Base-by-base conservation (phyloP, 1,284 basidiomycete genomes). In the Ceratobasidium sp. region DNA sequence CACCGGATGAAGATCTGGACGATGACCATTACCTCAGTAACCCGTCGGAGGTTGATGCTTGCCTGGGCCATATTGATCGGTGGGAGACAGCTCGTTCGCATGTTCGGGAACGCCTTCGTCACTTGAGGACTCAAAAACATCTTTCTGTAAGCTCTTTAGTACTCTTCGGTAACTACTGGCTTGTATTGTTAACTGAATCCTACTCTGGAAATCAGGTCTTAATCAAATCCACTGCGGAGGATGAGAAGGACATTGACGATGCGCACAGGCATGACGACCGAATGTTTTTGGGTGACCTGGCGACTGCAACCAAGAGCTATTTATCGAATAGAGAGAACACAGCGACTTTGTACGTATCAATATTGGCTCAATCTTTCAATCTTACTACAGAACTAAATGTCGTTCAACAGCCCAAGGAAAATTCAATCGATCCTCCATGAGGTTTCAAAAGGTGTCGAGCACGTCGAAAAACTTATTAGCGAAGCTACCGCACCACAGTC, bases 181-280 rank as follows among this genome's bases (percentile, higher is more conserved):
- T n/a, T n/a, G 6, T 49, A 49, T n/a, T 18, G 18, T 12, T 69
- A 40, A 33, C 10, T 49, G 28, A 53, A 18, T 33, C 9, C 12
- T 46, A 23, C 20, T 53, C n/a, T 2, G 15, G 44, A 3, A 28
- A 60, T n/a, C 20, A 39, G 58, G 10, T 51, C 10, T 20, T 49
- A 33, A 42, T 40, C 10, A 46, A 42, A n/a, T 28, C 46, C 3
- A 18, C 44, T 20, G 9, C 39, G 4, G 71, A 63, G 23, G 28
- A 63, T 28, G 42, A 64, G 1, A 39, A 64, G 12, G 72, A 75
- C 13, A 53, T 75, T 28, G 13, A 10, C 20, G 61, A 3, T 55
- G 72, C 61, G 18, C 33, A 64, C 49, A 7, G 39, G 33, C 72
- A 75, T 26, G 72, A 75, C 33, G 72, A 75, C n/a, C 60, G 51